These are phyloP conservation scores for Guadua angustifolia DNA, from an alignment of 176 grass and related monocot species.

Conservation along the genomic window DNA sequence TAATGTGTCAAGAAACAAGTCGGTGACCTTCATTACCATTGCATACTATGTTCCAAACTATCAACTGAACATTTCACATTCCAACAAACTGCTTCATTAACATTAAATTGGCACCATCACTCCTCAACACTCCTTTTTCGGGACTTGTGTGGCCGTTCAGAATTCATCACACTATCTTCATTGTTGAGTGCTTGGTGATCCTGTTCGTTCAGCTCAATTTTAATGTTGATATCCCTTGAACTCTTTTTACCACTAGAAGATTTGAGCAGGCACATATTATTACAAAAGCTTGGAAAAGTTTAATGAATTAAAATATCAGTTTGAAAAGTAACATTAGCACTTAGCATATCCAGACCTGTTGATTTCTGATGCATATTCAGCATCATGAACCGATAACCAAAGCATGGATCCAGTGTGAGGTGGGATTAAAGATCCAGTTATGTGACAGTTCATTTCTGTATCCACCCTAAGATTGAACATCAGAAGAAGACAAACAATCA, in stretches of 20 bases:
- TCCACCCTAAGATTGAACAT: conserved; percentile 68
- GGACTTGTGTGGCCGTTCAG: conserved; percentile 47
- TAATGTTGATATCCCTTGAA: conserved; percentile 22
- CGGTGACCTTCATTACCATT: neutral
- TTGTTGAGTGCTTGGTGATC: conserved; percentile 17
- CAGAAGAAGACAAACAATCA: conserved; percentile 27
- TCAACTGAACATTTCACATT: neutral
- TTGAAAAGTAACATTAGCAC: conserved; percentile 16
- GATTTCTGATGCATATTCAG: conserved; percentile 58
- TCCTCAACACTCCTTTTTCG: conserved; percentile 43
- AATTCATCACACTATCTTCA: conserved; percentile 12
- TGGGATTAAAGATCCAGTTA: conserved; percentile 76
- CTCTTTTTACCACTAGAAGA: conserved; percentile 39
- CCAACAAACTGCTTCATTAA: conserved; percentile 1
- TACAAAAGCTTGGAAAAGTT: conserved; percentile 27
- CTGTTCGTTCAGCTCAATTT: conserved; percentile 37
- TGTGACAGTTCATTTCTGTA: conserved; percentile 81
- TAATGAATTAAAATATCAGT: neutral
- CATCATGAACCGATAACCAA: conserved; percentile 64
- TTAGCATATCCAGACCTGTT: conserved; percentile 44
- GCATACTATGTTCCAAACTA: neutral
- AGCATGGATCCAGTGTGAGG: conserved; percentile 75
- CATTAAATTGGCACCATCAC: conserved; percentile 5
- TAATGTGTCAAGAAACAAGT: conserved; percentile 13
- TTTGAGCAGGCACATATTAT: conserved; percentile 36